Base-by-base conservation (phyloP, 345 rosid genomes). In the Litchi chinensis region DNA sequence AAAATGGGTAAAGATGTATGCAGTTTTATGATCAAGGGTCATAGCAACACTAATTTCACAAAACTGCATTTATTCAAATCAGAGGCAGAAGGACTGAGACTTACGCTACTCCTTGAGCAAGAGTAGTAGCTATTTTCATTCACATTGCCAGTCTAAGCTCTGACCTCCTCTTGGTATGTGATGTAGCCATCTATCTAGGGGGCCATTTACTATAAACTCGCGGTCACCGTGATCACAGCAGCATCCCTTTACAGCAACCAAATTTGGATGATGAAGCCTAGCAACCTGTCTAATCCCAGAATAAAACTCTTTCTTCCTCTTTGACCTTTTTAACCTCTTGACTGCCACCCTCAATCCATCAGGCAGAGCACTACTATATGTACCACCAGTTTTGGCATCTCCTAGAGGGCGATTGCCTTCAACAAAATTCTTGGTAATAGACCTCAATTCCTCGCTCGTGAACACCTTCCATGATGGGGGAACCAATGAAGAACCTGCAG, bases 91-190 rank as follows among this genome's bases (percentile, higher is more conserved):
- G 65, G 6, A 16, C 21, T 39, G 70, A 22, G 15, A 91, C 99
- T 73, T 90, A 92, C 97, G 99, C 97, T 50, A 96, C 94, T 83
- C 99, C 98, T 79, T 94, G 99, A 6, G 97, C 99, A 68, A 96
- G 94, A 16, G 95, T 91, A 19, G 95, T 94, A 70, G 97, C 97
- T 4, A 94, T 93, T 84, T 91, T 94, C 90, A 96, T 79, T 79
- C 99, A 91, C 95, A 90, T 93, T 67, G 83, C 81, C 99, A 94
- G 75, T 94, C 93, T 83, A 94, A 83, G 87, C 91, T 86, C 85
- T 93, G 83, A 74, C 98, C 97, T 37, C 98, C 97, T 82, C 97
- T 93, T 65, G 97, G 97, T 21, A 91, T 89, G 86, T 96, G 98
- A 79, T 96, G 90, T 48, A 96, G 83, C 98, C 98, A 96, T 79